Percentiles rank a stretch among this genome's conserved stretches.
These are phyloP conservation scores for Nicotiana tabacum DNA, from an alignment of 257 asterid species.

Conservation along the genomic window DNA sequence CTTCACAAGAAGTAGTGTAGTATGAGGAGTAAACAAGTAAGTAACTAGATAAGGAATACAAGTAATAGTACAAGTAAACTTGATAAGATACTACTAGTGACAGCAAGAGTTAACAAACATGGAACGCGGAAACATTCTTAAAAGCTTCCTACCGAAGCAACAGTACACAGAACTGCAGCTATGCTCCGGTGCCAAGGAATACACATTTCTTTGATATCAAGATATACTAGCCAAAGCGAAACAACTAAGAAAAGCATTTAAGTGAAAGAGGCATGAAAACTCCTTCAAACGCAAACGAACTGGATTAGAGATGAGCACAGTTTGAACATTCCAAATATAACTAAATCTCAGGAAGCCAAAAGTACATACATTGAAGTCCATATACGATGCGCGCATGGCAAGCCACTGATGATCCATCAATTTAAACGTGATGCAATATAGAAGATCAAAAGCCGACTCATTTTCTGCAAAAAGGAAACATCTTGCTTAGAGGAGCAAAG, in stretches of 20 bases:
- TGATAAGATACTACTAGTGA: no score
- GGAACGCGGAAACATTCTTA: background rate
- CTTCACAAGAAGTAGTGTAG: background rate
- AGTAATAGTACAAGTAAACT: no score
- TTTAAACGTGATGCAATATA: constrained; percentile 94
- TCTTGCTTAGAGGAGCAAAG: constrained; percentile 14
- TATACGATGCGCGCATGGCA: constrained; percentile 94
- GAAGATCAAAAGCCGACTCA: constrained; percentile 91
- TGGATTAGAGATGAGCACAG: background rate
- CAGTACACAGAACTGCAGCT: background rate
- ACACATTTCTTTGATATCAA: background rate
- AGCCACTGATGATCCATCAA: constrained; percentile 99
- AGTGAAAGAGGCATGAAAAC: background rate
- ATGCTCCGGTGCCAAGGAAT: background rate
- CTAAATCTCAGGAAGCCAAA: background rate
- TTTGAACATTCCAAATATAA: background rate
- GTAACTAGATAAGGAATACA: no score
- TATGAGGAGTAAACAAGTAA: background rate
- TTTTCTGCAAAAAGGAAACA: constrained; percentile 47
- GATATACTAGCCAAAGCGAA: background rate
- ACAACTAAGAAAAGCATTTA: background rate
- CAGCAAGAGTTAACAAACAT: background rate
- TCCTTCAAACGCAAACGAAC: background rate
- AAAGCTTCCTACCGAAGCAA: background rate
- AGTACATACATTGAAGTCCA: constrained; percentile 87